Conservation (phyloP, 768 basidiomycete genomes). For the Tulasnella sp. region DNA sequence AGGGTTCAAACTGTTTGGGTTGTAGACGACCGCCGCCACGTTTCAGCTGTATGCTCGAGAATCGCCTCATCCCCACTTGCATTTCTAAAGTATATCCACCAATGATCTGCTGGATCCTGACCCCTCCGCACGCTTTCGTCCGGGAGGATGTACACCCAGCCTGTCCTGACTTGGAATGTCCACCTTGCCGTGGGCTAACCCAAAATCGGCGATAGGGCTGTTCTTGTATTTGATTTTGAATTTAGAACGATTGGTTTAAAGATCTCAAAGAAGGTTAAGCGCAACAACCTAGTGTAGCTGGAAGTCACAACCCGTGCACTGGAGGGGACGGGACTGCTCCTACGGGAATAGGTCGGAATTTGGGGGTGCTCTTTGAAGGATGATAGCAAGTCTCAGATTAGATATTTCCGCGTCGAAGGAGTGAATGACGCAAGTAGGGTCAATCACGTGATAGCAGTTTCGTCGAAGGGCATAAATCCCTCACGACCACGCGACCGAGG, state of each 20-base stretch:
- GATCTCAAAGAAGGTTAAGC: neutral
- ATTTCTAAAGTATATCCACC: constrained; percentile 20
- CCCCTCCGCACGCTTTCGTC: constrained; percentile 7
- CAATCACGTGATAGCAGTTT: no score
- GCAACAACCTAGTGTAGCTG: neutral
- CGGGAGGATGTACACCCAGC: constrained; percentile 4
- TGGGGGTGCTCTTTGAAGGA: no score
- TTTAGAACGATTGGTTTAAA: neutral
- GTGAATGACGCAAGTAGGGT: no score
- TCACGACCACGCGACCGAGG: no score
- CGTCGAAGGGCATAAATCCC: no score
- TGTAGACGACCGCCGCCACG: neutral
- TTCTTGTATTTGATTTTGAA: constrained; percentile 1
- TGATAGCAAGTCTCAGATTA: no score
- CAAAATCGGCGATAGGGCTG: neutral
- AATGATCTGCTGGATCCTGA: constrained; percentile 19
- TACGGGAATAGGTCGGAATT: no score
- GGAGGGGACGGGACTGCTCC: no score
- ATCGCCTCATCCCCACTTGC: constrained; percentile 14
- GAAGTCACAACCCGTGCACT: no score
- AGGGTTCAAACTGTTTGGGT: neutral
- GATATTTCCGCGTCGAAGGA: no score
- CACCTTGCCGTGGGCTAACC: constrained; percentile 4
- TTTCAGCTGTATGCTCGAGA: constrained; percentile 19
- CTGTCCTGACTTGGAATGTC: neutral